Base-by-base conservation (phyloP, 148 eudicot genomes). In the Rhododendron simsii region DNA sequence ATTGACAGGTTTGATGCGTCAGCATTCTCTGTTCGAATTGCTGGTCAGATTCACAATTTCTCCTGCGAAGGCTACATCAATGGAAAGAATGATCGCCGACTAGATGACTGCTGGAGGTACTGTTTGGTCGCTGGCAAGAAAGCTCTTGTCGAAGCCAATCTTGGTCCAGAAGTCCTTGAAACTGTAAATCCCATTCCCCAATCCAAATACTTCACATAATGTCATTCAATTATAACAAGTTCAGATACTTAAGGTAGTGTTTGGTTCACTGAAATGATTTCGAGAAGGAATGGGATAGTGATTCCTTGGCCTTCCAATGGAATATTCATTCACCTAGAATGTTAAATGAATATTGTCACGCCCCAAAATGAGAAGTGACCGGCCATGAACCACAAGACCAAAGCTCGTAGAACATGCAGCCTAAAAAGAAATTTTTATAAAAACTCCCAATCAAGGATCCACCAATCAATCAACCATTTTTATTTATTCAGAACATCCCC, bases 71-170 rank as follows among this genome's bases (percentile, higher is more conserved):
- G 93, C 26, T 92, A 89, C 83, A 88, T 92, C 75, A 92, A 92
- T 83, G 92, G 92, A 30, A 91, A 91, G 86, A 92, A 91, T 81
- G 93, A 91, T 63, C 89, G 92, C 23, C 92, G 92, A 6, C 85
- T 92, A 7, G 93, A 92, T 82, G 90, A 90, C 65, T 87, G 90
- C 86, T 86, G 92, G 91, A 81, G 91, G 67, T 92, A 92, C 78
- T 91, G 92, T 77, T 80, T 91, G 69, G 93, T 92, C 84, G 94
- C 94, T 28, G 94, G 94, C 2, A 90, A 71, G 61, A 90, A 80
- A 55, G 94, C 93, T 30, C 94, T 92, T 74, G 90, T 83, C 2
- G 90, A 92, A 88, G 91, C 94, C 59, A 67, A 50, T 75, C 93
- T 92, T 13, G 90, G 91, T 14, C 88, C 90, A n/a, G 79, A 88